Base-by-base conservation (phyloP, 2,329 filamentous ascomycete genomes). In the Davidsoniella australis region DNA sequence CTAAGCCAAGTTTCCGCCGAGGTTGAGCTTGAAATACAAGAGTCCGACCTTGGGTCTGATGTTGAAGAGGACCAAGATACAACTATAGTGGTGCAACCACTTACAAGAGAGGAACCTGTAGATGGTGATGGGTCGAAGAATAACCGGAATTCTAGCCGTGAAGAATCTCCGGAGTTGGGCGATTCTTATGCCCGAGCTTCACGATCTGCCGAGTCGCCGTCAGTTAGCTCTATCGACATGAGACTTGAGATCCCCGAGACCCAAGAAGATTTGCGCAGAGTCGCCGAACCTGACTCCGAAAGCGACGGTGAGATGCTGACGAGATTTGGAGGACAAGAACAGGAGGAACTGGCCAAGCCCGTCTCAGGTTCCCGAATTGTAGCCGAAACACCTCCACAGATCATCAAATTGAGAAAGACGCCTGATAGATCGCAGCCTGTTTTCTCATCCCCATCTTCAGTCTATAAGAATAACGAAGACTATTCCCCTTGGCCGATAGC, bases 1-100 rank as follows among this genome's bases (percentile, higher is more conserved):
- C 14, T 47, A 5, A 49, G 47, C 24, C 51, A 53, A 18, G 40
- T 46, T n/a, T 18, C 39, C 20, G 43, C 20, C 9, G 16, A 38
- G 12, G 24, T 9, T 39, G 36, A 38, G 7, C 18, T 45, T 36
- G 49, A 51, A 18, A n/a, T 33, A 8, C 20, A 48, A 43, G 47
- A 49, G 6, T 38, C 41, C 8, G 47, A 24, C 4, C 3, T 12
- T 17, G 26, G 18, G 17, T 18, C 16, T 2, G 16, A 33, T 5
- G n/a, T 9, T 33, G 26, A 38, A 38, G 44, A 38, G 9, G 26
- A 45, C 12, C 20, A 45, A 45, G 42, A 45, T 10, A 23, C 12
- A 5, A 26, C 23, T 6, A 29, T 45, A 6, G 23, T 26, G 26
- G 42, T 5, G 7, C 20, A 29, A 8, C 29, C 29, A 33, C 29